Evolutionary conservation across 2,329 filamentous ascomycete species (phyloP), one percentile per base, ranked within the genome.

Genomic region (Dothideomycetes sp.): DNA sequence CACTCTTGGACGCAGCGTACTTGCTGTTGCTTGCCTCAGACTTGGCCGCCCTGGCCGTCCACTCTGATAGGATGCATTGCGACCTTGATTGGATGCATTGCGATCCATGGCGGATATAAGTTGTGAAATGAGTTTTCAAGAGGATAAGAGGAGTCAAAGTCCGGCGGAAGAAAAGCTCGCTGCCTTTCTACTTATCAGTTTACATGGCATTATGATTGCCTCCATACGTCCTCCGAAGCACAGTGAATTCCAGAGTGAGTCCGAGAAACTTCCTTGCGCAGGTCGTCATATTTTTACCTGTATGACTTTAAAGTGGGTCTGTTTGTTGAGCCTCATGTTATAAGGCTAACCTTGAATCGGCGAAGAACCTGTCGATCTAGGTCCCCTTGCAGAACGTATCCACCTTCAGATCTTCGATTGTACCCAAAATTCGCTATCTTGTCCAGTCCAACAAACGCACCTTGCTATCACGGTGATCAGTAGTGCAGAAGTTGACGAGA

Each of bases 281-380:
- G 35, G n/a, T n/a, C n/a, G n/a, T n/a, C n/a, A n/a, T n/a, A n/a
- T n/a, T n/a, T n/a, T n/a, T n/a, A n/a, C n/a, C n/a, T n/a, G n/a
- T n/a, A n/a, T 39, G 35, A 39, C 35, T 25, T 30, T 39, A 24
- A 17, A 39, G 35, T 28, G 35, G 35, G 35, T 39, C 35, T n/a
- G n/a, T n/a, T 31, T 39, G 27, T 31, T 39, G 35, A 39, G 35
- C 35, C 27, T 31, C 35, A 39, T 9, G n/a, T n/a, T n/a, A n/a
- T n/a, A n/a, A n/a, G n/a, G n/a, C n/a, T n/a, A n/a, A n/a, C n/a
- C n/a, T n/a, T n/a, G n/a, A n/a, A n/a, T n/a, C n/a, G n/a, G n/a
- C n/a, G n/a, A n/a, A n/a, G n/a, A n/a, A 10, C 27, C 19, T 10
- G 11, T 30, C 19, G 4, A 9, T 18, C 27, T 23, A 39, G 18